Evolutionary conservation across 176 grass and related monocot species (phyloP), one percentile per base, ranked within the genome.

Genomic region (Neostapfia colusana): DNA sequence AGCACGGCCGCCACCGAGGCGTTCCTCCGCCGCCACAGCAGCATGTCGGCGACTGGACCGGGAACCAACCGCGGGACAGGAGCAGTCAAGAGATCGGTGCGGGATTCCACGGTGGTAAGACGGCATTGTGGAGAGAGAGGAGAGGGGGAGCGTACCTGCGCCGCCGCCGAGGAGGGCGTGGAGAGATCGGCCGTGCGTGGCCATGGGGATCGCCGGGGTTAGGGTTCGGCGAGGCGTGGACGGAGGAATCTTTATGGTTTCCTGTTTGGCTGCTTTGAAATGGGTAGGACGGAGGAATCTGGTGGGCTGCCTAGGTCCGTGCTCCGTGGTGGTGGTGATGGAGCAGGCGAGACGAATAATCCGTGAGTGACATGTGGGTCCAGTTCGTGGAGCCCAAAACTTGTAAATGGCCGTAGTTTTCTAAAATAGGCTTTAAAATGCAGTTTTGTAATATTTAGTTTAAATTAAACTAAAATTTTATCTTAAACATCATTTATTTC

Each of bases 21-120:
- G 76, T 90, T 99, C 95, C 89, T 82, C 77, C 89, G 83, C 77
- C 91, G 75, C 92, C 95, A 99, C 45, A 99, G 87, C 37, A 99
- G 89, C 82, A 99, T 67, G 87, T 99, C 95, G 45, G 95, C 95
- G 61, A 90, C 95, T 98, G 85, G 4, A 55, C 26, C 44, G 27
- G 15, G 71, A 69, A 20, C 61, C 7, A 36, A 15, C 31, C 31
- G 31, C 31, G 59, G 74, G 28, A n/a, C 2, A 26, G 28, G 50
- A 35, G 0, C 36, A 5, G 74, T 77, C 55, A 85, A 85, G 67
- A 79, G 68, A 93, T 79, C 84, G 67, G 23, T n/a, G n/a, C 72
- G 35, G 62, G 49, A 66, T 55, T 45, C 40, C 16, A 48, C 4
- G 17, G 4, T 7, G 20, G 23, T n/a, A 20, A 27, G 57, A 55